Base-by-base conservation (phyloP, 805 yeast species). In the Lachancea kluyveri region DNA sequence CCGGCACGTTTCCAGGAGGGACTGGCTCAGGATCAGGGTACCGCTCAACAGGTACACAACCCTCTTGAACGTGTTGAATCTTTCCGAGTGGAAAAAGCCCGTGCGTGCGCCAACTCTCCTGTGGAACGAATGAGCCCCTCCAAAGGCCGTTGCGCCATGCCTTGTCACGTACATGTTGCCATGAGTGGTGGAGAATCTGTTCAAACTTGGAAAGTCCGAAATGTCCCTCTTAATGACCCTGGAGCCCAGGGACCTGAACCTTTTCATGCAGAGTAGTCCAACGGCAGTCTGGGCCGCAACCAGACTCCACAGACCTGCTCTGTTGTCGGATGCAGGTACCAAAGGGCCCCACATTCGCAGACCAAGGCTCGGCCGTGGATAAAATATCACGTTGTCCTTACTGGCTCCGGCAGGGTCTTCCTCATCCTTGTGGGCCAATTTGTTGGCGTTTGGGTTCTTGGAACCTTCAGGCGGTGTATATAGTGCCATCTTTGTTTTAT, bases 241-340 rank as follows among this genome's bases (percentile, higher is more conserved):
- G n/a, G 21, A 17, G 8, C 48, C 42, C 12, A 50, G 27, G 6
- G 36, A 40, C 28, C 48, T 40, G 21, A 47, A 45, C 14, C 51
- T 35, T 19, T 41, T 31, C 25, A 55, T 30, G 36, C 47, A 49
- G 17, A 46, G 31, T 5, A 66, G 28, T 4, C 82, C 83, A n/a
- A 68, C 33, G 1, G 62, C 54, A 14, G 75, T 52, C 48, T 80
- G 88, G 2, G 70, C 36, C 0, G 72, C 73, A 2, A 76, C 63
- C 30, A 77, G 50, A 0, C 71, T 45, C 45, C 68, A 70, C 2
- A 79, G 48, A 1, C 81, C 83, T 3, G 64, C 54, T 19, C 59
- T 50, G 49, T 77, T 74, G 41, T 80, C 88, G 6, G 80, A 68
- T 1, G 87, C 82, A 2, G 90, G 90, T 1, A 76, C 79, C 14